Base-by-base conservation (phyloP, 116 monocot genomes). In the Thalassia testudinum region DNA sequence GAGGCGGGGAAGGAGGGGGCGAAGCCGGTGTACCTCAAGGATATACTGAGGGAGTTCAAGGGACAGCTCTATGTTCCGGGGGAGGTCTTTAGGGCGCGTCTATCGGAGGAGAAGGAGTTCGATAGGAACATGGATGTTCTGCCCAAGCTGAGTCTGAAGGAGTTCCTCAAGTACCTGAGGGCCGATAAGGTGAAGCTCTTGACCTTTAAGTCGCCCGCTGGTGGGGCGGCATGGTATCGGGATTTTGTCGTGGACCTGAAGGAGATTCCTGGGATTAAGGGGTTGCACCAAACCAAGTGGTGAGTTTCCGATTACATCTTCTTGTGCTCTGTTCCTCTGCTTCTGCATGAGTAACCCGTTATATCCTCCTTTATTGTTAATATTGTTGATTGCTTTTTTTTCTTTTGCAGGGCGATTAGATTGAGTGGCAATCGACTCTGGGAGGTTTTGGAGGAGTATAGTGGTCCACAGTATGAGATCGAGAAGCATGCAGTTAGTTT, bases 11-110 rank as follows among this genome's bases (percentile, higher is more conserved):
- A 47, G 47, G 58, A 62, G 21, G 28, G 59, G 27, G 57, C 24
- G 52, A 61, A 37, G 22, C 55, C 70, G 7, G 82, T 87, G 52
- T 76, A 87, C 62, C 74, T 87, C 2, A 74, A 76, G 59, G 82
- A 87, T 42, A 64, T 87, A 8, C 58, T 87, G 20, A 70, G 76
- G 68, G 87, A 82, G 48, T 87, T 73, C 57, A 87, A 69, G 57
- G 87, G 87, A 25, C 25, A 73, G 40, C 74, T 87, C 13, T 87
- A 87, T 34, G 87, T 87, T 27, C 87, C 87, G 0, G 87, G 79
- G 60, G 82, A 78, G 65, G 75, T 87, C 23, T 75, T 87, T 27
- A 60, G 26, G 52, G 60, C 53, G 43, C 68, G 59, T 12, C 54
- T 82, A 44, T 82, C 78, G 4, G 87, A 87, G 45, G 87, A 82